Percentiles rank a stretch among this genome's conserved stretches.
Conservation (phyloP, 306 rosid genomes). For the Carpinus viminea region DNA sequence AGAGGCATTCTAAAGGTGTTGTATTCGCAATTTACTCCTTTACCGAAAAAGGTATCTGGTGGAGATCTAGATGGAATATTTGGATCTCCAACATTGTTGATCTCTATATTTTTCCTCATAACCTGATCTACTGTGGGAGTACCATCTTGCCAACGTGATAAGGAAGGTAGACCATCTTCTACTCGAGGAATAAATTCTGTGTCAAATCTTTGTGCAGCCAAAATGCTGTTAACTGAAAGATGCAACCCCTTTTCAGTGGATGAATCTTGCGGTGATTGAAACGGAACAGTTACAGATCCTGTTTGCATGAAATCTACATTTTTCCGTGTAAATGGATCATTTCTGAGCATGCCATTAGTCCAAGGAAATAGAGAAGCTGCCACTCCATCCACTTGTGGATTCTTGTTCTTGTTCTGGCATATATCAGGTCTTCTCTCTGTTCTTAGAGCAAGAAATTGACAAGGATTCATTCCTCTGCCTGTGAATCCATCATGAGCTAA, state of each 20-base stretch:
- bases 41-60: constrained; percentile 40
- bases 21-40: constrained; percentile 44
- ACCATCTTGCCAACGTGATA: constrained; percentile 53
- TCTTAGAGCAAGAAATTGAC: constrained; percentile 37
- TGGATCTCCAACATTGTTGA: constrained; percentile 45
- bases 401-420: constrained; percentile 62
- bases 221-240: constrained; percentile 64
- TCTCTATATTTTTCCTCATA: constrained; percentile 48
- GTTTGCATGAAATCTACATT: constrained; percentile 48
- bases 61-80: constrained; percentile 41
- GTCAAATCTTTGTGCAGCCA: constrained; percentile 48
- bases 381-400: constrained; percentile 43
- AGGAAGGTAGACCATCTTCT: constrained; percentile 46
- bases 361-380: constrained; percentile 38
- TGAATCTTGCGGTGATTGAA: constrained; percentile 46
- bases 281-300: constrained; percentile 35
- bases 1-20: constrained; percentile 36
- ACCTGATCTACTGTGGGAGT: constrained; percentile 47
- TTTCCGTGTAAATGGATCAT: constrained; percentile 36
- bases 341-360: constrained; percentile 41
- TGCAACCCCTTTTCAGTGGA: constrained; percentile 47
- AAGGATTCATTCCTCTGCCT: constrained; percentile 41
- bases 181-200: constrained; percentile 46
- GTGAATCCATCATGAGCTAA: constrained; percentile 34
- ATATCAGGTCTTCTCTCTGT: constrained; percentile 51